Base-by-base conservation (phyloP, 176 grass and related monocot species). In the Eleusine indica region DNA sequence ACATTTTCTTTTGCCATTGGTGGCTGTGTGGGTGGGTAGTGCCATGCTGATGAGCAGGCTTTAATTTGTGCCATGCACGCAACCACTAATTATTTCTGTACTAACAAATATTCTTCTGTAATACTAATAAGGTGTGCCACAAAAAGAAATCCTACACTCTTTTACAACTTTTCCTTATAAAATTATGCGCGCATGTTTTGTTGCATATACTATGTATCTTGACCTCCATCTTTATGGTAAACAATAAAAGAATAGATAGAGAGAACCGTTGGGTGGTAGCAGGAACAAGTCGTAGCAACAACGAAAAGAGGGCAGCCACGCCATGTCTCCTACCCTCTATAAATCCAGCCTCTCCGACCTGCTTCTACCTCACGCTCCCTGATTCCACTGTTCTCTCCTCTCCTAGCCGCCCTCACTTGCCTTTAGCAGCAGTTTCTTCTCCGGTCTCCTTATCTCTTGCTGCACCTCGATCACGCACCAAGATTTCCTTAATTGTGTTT, bases 271-370 rank as follows among this genome's bases (percentile, higher is more conserved):
- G 72, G 51, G 78, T 47, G 63, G 79, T 10, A 78, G 83, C 6
- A 28, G 22, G 46, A 82, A 29, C 67, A 49, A 47, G 46, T 47
- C 39, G 69, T 57, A 17, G 46, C 56, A 74, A 80, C 67, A 88
- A 80, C 80, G 68, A 80, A 25, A 22, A 56, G 57, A 80, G 47
- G 57, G 81, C 82, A 80, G 73, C 81, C 22, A 35, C 32, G 32
- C 32, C 32, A 2, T 35, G 32, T 17, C 30, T 32, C 30, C 28
- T 4, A 7, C 9, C 15, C 51, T 88, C 88, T 95, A 95, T 92
- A 95, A 90, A 89, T 88, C 85, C 85, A 77, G 67, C 79, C 78
- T 75, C 93, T 69, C 84, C 81, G 71, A 85, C 46, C 73, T 84
- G 61, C 67, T 83, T 86, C 72, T 69, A 85, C 75, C 75, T 76